Base-by-base conservation (phyloP, 2,329 filamentous ascomycete species). In the Grosmannia huntii region DNA sequence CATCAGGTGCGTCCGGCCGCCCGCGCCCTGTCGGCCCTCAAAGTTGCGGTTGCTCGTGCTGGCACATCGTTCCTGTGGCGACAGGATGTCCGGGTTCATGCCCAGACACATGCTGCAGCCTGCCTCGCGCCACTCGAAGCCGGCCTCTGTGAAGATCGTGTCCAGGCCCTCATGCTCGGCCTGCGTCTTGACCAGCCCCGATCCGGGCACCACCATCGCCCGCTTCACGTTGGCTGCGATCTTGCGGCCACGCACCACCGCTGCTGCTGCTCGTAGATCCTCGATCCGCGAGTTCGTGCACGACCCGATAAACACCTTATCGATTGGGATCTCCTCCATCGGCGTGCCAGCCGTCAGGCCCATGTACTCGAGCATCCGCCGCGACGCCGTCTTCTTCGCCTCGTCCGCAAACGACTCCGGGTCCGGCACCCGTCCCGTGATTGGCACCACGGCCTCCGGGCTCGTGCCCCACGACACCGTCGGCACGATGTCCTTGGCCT, bases 101-200 rank as follows among this genome's bases (percentile, higher is more conserved):
- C 94, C 94, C 58, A 99, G 81, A 70, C 94, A 97, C 94, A 99
- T 99, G 62, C 89, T 95, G 81, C 94, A 99, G 55, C 94, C 94
- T 64, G 94, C 94, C 76, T 99, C 94, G 69, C 94, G 84, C 92
- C 92, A 97, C 71, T 97, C 92, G 65, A 97, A 97, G 9, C 94
- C 94, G 54, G 94, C 91, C 61, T 95, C 89, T 10, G 76, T 68
- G 73, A 99, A 97, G 68, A 96, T 87, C 76, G 90, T 89, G 74
- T 97, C 89, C 5, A 99, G 83, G 57, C 92, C 92, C 73, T 97
- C 94, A 2, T 82, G 76, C 73, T 99, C 92, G 6, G 94, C 94
- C 72, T 90, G 87, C 61, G 85, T 83, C 79, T 96, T 97, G 66
- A 99, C 87, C 9, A 97, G 81, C 64, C 94, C 94, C 57, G 92